Conservation (phyloP, 164 flowering plant genomes). For the Vitis cinerea region DNA sequence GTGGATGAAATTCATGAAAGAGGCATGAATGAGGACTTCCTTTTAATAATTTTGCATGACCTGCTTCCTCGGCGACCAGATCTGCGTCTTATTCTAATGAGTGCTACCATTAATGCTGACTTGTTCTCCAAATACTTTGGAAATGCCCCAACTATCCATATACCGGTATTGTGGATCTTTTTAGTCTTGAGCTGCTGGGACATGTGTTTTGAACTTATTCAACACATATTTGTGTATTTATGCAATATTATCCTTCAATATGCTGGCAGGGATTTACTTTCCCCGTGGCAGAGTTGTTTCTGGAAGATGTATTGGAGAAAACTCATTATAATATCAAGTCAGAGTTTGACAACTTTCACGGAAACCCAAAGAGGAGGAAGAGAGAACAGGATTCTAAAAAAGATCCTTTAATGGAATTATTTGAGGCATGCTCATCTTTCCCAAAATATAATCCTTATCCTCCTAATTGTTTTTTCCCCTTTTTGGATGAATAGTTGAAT, state of each 20-base stretch:
- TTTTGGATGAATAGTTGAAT: not conserved
- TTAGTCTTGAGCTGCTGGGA: not conserved
- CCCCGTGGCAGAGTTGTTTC: slow-evolving; percentile 73
- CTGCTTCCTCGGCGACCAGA: slow-evolving; percentile 92
- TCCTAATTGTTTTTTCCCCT: not conserved
- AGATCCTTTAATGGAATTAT: slow-evolving; percentile 71
- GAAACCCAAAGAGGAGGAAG: slow-evolving; percentile 62
- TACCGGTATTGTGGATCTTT: slow-evolving; percentile 53
- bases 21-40: slow-evolving; percentile 97
- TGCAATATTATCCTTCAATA: not conserved
- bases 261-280: slow-evolving; percentile 75
- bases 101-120: slow-evolving; percentile 96
- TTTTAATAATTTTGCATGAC: slow-evolving; percentile 79
- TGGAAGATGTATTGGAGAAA: slow-evolving; percentile 88
- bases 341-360: slow-evolving; percentile 58
- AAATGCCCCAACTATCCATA: slow-evolving; percentile 85
- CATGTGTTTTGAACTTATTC: not conserved
- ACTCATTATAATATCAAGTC: slow-evolving; percentile 60
- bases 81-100: slow-evolving; percentile 87
- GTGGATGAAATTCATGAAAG: slow-evolving; percentile 99
- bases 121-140: slow-evolving; percentile 88
- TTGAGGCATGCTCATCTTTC: slow-evolving; percentile 58
- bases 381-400: slow-evolving; percentile 59
- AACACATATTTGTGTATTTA: not conserved
- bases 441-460: not conserved